phyloP scores from a whole-genome alignment of 208 protist species.

The Leishmania major region DNA sequence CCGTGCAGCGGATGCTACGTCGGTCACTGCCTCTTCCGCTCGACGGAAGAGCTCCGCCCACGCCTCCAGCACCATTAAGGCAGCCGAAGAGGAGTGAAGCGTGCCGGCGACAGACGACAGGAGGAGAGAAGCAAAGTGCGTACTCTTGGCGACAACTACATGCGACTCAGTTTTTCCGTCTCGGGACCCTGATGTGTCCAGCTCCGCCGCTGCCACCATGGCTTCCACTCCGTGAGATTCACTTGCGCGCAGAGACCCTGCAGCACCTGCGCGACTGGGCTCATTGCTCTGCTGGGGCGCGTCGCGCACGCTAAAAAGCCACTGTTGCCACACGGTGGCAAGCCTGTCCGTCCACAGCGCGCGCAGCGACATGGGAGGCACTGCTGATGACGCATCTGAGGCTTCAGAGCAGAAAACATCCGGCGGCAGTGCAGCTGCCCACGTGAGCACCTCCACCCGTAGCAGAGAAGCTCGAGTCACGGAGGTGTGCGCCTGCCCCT shows the following conservation, averaged over 20 bases:
- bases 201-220: not conserved
- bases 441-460: slow-evolving; percentile 7
- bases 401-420: not conserved
- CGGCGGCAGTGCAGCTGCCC: slow-evolving; percentile 8
- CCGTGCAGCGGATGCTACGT: not conserved
- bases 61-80: slow-evolving; percentile 17
- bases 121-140: slow-evolving; percentile 8
- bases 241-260: not conserved
- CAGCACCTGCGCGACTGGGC: not conserved
- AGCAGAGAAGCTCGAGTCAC: not conserved
- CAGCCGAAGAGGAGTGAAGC: slow-evolving; percentile 4
- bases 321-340: slow-evolving; percentile 10
- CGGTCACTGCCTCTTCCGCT: not conserved
- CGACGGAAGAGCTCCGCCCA: slow-evolving; percentile 1
- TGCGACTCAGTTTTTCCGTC: not conserved
- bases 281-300: not conserved
- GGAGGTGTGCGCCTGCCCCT: not conserved
- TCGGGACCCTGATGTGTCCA: not conserved
- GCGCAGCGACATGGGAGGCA: slow-evolving; percentile 5
- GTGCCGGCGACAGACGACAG: slow-evolving; percentile 16
- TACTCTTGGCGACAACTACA: not conserved
- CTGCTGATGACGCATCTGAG: not conserved
- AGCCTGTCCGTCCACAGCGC: slow-evolving; percentile 15
- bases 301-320: slow-evolving; percentile 4
- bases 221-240: not conserved